These are phyloP conservation scores for Mycothermus thermophilus DNA, from an alignment of 495 filamentous ascomycete species.

Conservation along the genomic window DNA sequence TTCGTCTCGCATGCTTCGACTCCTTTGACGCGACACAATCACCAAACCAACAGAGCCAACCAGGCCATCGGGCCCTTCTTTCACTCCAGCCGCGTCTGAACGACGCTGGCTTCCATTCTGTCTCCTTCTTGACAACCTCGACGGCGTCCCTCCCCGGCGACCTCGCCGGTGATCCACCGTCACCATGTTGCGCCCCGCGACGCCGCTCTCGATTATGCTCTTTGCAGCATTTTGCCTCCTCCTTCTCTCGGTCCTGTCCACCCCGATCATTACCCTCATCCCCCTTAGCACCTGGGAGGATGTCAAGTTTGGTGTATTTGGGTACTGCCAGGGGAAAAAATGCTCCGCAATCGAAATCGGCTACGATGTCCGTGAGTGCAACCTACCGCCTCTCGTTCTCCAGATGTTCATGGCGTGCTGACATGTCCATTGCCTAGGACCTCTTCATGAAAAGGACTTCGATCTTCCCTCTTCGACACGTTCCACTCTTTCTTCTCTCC, in stretches of 20 bases:
- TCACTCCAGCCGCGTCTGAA: slow-evolving; percentile 19
- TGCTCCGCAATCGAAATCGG: slow-evolving; percentile 72
- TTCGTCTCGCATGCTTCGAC: not conserved
- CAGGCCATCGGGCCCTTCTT: slow-evolving; percentile 7
- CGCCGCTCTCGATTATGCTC: slow-evolving; percentile 75
- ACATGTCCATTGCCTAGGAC: slow-evolving; percentile 27
- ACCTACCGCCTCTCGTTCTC: not conserved
- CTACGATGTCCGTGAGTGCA: slow-evolving; percentile 65
- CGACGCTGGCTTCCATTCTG: slow-evolving; percentile 17
- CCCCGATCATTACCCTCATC: slow-evolving; percentile 75
- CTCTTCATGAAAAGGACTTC: slow-evolving; percentile 37
- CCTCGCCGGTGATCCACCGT: not conserved
- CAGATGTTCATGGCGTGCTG: slow-evolving; percentile 5
- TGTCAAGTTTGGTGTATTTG: slow-evolving; percentile 84
- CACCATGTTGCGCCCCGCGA: slow-evolving; percentile 73
- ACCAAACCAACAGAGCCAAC: not conserved
- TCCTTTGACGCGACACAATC: not conserved
- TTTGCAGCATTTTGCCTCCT: slow-evolving; percentile 75
- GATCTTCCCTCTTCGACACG: slow-evolving; percentile 61
- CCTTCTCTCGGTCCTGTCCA: slow-evolving; percentile 79
- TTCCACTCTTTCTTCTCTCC: slow-evolving; percentile 73
- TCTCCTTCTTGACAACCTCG: slow-evolving; percentile 1
- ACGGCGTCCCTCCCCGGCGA: not conserved
- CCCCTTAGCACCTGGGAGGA: slow-evolving; percentile 64
- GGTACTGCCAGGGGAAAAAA: slow-evolving; percentile 51